Conservation (phyloP, 768 basidiomycete species). For the Leccinum truebloodii region DNA sequence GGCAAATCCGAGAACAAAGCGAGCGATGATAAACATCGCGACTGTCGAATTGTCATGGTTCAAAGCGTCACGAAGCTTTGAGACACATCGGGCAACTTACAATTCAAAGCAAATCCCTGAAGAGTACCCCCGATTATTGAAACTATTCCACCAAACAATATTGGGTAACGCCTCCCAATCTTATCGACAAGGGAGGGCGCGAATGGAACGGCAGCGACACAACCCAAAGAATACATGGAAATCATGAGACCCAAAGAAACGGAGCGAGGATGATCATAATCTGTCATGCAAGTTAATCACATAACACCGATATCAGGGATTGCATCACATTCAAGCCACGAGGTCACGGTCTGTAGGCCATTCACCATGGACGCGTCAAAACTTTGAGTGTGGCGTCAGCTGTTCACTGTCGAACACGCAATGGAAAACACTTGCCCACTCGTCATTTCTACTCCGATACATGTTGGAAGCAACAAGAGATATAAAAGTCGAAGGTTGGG, state of each 20-base stretch:
- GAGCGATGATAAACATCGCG: constrained; percentile 13
- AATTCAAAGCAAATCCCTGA: constrained; percentile 7
- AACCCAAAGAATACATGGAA: not conserved
- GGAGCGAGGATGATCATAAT: constrained; percentile 55
- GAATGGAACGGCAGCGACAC: not conserved
- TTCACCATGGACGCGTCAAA: constrained; percentile 58
- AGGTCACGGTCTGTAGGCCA: constrained; percentile 57
- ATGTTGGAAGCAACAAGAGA: not conserved
- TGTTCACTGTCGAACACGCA: rapidly evolving
- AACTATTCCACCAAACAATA: constrained; percentile 27
- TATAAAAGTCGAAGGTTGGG: not conserved
- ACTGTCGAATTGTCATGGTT: not conserved
- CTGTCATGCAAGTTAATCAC: constrained; percentile 29
- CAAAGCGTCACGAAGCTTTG: not conserved
- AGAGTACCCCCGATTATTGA: constrained; percentile 2
- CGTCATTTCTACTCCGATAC: not conserved
- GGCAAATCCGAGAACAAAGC: not conserved
- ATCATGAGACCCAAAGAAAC: constrained; percentile 3
- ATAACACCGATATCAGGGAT: not conserved
- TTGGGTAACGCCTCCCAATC: not conserved
- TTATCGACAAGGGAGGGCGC: not conserved
- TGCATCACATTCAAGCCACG: constrained; percentile 53
- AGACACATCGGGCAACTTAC: not conserved
- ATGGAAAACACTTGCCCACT: not conserved
- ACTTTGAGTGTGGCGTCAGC: constrained; percentile 8